Evolutionary conservation across 805 yeast genomes (phyloP).

Genomic region (Candida michaelii): DNA sequence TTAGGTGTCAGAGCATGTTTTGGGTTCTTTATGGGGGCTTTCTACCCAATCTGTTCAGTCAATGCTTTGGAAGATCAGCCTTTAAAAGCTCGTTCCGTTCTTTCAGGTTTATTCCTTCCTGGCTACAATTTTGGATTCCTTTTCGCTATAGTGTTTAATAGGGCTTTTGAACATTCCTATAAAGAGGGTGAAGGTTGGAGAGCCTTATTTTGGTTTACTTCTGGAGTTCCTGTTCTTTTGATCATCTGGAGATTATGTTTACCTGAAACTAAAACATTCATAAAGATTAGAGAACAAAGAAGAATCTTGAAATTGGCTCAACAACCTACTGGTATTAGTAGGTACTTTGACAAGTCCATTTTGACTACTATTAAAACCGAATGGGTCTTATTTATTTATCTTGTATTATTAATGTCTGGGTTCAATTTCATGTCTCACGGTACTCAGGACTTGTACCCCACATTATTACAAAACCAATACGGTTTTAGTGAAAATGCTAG

Average conservation of each 20-base stretch:
- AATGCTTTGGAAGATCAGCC: constrained; percentile 70
- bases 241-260: constrained; percentile 55
- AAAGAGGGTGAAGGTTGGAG: constrained; percentile 61
- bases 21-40: constrained; percentile 73
- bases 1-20: constrained; percentile 61
- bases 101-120: constrained; percentile 59
- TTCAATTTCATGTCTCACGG: constrained; percentile 75
- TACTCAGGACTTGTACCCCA: constrained; percentile 72
- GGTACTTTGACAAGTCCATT: constrained; percentile 13
- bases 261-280: constrained; percentile 61
- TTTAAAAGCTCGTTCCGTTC: constrained; percentile 53
- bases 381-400: constrained; percentile 35
- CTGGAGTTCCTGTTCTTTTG: constrained; percentile 63
- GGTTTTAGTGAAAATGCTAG: constrained; percentile 43
- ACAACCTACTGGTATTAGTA: constrained; percentile 7
- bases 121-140: constrained; percentile 64
- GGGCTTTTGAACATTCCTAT: constrained; percentile 48
- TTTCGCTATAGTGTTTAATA: constrained; percentile 60
- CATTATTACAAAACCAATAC: constrained; percentile 56
- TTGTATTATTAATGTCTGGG: constrained; percentile 54
- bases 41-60: constrained; percentile 64
- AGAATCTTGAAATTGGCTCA: constrained; percentile 1
- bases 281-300: constrained; percentile 23
- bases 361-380: constrained; percentile 35
- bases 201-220: constrained; percentile 69